Percentiles rank a stretch among this genome's conserved stretches.
Conservation (phyloP, 768 basidiomycete genomes). For the Suillus weaverae region DNA sequence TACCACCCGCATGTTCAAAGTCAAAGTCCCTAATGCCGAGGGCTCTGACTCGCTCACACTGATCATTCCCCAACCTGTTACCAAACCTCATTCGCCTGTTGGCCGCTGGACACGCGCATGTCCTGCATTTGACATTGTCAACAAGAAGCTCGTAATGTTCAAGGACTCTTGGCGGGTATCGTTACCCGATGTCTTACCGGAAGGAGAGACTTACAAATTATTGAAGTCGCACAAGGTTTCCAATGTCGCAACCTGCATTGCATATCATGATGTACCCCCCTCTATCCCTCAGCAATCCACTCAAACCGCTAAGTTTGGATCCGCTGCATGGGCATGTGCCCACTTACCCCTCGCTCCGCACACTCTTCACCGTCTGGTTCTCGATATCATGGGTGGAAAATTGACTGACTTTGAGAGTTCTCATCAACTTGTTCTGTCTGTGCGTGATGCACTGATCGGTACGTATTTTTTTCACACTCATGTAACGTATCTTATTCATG, state of each 20-base stretch:
- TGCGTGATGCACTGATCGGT: too few species aligned
- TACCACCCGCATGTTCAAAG: background rate
- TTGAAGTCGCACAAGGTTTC: slow-evolving; percentile 20
- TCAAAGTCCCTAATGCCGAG: background rate
- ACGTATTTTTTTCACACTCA: too few species aligned
- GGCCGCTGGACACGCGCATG: background rate
- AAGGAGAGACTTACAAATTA: slow-evolving; percentile 19
- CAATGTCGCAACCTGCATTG: slow-evolving; percentile 20
- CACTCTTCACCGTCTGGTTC: too few species aligned
- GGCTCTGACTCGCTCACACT: background rate
- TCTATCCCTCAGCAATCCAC: background rate
- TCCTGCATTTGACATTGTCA: background rate
- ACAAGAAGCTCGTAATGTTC: background rate
- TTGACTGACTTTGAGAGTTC: too few species aligned
- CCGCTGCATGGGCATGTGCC: background rate
- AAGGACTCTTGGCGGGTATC: slow-evolving; percentile 4
- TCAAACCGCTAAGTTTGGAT: background rate
- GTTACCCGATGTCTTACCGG: slow-evolving; percentile 14
- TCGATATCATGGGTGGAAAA: too few species aligned
- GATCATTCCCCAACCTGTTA: background rate
- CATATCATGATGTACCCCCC: background rate
- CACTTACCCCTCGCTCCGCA: background rate
- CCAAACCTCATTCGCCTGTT: background rate
- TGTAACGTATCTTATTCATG: too few species aligned
- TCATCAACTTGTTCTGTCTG: too few species aligned